phyloP scores from a whole-genome alignment of 768 basidiomycete species.

The Kwoniella dejecticola region DNA sequence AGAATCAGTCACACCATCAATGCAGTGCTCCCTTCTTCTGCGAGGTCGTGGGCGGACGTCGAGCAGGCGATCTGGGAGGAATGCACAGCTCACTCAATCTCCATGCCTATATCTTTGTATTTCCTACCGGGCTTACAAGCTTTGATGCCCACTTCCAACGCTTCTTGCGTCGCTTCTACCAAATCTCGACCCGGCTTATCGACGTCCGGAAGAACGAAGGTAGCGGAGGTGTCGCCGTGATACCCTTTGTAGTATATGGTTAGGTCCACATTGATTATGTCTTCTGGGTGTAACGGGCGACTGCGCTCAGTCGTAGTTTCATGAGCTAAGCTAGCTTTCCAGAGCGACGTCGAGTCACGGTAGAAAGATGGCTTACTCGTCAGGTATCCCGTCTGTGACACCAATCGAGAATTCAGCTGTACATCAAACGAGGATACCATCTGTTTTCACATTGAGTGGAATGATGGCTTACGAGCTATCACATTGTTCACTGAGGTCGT shows the following conservation, averaged over 20 bases:
- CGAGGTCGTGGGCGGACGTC: too few relatives aligned
- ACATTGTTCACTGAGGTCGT: constrained; percentile 90
- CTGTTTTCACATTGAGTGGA: too few relatives aligned
- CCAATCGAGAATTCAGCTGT: too few relatives aligned
- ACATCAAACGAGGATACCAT: too few relatives aligned
- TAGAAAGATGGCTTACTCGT: constrained; percentile 72
- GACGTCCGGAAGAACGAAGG: constrained; percentile 77
- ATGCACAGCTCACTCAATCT: constrained; percentile 64
- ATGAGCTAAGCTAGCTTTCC: too few relatives aligned
- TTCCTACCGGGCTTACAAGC: constrained; percentile 73
- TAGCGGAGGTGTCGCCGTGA: constrained; percentile 86
- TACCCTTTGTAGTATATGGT: constrained; percentile 80
- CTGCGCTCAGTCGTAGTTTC: constrained; percentile 56
- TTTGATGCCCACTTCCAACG: constrained; percentile 69
- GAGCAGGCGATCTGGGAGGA: too few relatives aligned
- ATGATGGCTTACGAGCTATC: constrained; percentile 60
- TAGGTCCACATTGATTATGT: constrained; percentile 85
- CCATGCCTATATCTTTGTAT: constrained; percentile 70
- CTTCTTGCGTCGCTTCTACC: constrained; percentile 65
- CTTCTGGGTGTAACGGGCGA: constrained; percentile 75
- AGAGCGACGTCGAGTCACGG: too few relatives aligned
- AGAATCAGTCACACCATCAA: neutral
- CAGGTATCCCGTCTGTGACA: constrained; percentile 88
- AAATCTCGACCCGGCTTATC: constrained; percentile 72
- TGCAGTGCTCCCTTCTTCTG: too few relatives aligned